These are phyloP conservation scores for Fraxinus anomala DNA, from an alignment of 257 asterid species.

Conservation along the genomic window DNA sequence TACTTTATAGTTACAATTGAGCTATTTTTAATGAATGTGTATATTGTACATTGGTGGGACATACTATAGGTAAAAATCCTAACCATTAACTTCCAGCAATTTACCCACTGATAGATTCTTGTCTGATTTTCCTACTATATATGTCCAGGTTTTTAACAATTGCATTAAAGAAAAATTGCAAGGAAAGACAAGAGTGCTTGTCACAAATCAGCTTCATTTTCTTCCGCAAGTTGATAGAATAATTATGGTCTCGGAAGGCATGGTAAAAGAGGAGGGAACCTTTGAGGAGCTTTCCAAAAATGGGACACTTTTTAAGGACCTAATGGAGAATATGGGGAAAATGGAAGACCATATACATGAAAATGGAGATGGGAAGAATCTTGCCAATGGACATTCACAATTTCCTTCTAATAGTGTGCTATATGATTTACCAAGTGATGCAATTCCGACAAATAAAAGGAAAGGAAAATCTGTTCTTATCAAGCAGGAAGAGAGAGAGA, in stretches of 20 bases:
- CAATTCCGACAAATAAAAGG: slow-evolving; percentile 34
- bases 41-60: neutral
- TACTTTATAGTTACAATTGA: neutral
- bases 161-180: slow-evolving; percentile 73
- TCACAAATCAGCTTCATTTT: slow-evolving; percentile 86
- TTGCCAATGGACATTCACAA: slow-evolving; percentile 35
- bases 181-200: slow-evolving; percentile 86
- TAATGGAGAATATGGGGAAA: slow-evolving; percentile 88
- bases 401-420: slow-evolving; percentile 33
- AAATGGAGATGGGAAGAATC: slow-evolving; percentile 42
- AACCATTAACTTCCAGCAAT: slow-evolving; percentile 1
- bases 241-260: slow-evolving; percentile 69
- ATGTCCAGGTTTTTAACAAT: slow-evolving; percentile 66
- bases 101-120: neutral
- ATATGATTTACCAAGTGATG: slow-evolving; percentile 46
- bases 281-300: slow-evolving; percentile 72
- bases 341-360: slow-evolving; percentile 66
- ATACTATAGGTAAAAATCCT: neutral
- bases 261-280: slow-evolving; percentile 82
- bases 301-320: slow-evolving; percentile 65
- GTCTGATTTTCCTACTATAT: slow-evolving; percentile 5
- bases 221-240: slow-evolving; percentile 83
- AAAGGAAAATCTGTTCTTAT: slow-evolving; percentile 74
- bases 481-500: slow-evolving; percentile 88
- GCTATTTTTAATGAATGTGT: neutral